A percentile compares a stretch with the other conserved stretches of the same genome.
Conservation (phyloP, 2,329 filamentous ascomycete species). For the Tricladium varicosporioides region DNA sequence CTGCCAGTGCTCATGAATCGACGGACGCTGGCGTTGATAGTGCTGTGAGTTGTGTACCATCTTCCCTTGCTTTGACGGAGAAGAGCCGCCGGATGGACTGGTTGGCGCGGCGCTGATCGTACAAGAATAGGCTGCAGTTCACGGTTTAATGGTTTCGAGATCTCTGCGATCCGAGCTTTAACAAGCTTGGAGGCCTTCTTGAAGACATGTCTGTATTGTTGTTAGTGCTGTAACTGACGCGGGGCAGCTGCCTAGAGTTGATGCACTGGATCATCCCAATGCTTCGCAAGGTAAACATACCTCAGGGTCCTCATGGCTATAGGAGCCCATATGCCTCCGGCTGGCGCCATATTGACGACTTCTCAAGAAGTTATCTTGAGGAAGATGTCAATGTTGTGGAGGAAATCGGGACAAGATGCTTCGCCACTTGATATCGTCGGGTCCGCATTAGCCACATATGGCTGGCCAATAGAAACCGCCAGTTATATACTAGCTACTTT, state of each 20-base stretch:
- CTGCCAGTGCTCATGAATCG: conserved; percentile 34
- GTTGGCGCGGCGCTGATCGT: conserved; percentile 54
- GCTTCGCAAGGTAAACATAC: conserved; percentile 21
- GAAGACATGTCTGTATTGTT: conserved; percentile 42
- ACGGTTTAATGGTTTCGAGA: conserved; percentile 40
- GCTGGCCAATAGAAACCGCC: neutral
- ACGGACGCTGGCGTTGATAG: conserved; percentile 50
- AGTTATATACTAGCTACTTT: neutral
- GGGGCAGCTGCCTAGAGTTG: neutral
- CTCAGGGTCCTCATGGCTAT: conserved; percentile 33
- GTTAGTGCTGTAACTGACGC: conserved; percentile 15
- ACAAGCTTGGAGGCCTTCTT: conserved; percentile 45
- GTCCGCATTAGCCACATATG: conserved; percentile 7
- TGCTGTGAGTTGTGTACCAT: conserved; percentile 57
- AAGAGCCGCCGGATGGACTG: conserved; percentile 54
- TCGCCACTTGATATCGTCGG: conserved; percentile 4
- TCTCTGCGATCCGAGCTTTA: conserved; percentile 42
- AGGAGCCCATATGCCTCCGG: conserved; percentile 32
- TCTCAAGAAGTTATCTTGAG: conserved; percentile 2
- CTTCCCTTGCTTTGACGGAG: conserved; percentile 63
- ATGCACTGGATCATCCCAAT: neutral
- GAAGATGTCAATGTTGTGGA: neutral
- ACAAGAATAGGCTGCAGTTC: conserved; percentile 59
- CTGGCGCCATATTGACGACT: conserved; percentile 30
- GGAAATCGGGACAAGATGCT: neutral